Conservation (phyloP, 495 filamentous ascomycete genomes). For the Apiosordaria backusii region DNA sequence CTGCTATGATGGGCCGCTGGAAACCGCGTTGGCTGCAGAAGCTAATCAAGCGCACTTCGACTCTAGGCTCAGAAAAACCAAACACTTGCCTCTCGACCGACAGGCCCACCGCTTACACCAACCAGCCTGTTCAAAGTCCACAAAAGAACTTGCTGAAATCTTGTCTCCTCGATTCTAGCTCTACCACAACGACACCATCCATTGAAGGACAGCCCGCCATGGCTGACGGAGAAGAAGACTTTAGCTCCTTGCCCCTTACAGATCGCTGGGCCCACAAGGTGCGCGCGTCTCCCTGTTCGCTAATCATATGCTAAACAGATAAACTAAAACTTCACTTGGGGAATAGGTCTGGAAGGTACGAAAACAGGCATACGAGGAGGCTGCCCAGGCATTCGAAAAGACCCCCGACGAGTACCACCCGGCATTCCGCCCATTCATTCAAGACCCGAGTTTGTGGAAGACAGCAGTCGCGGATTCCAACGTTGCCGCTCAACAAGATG, state of each 20-base stretch:
- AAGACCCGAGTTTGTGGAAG: slow-evolving; percentile 86
- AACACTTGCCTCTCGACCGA: slow-evolving; percentile 8
- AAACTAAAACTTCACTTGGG: background rate
- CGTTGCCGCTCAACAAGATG: slow-evolving; percentile 94
- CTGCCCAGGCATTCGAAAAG: slow-evolving; percentile 76
- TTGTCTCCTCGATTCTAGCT: background rate
- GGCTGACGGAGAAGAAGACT: slow-evolving; percentile 76
- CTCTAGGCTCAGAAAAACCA: slow-evolving; percentile 16
- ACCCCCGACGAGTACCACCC: slow-evolving; percentile 86
- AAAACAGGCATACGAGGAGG: slow-evolving; percentile 93
- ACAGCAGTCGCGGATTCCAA: slow-evolving; percentile 92
- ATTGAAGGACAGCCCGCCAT: slow-evolving; percentile 35
- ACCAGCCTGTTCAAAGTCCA: background rate
- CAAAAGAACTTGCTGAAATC: background rate
- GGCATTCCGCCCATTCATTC: slow-evolving; percentile 77
- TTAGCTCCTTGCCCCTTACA: slow-evolving; percentile 71
- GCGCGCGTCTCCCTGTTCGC: slow-evolving; percentile 21
- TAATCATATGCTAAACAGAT: background rate
- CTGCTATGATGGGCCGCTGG: slow-evolving; percentile 17
- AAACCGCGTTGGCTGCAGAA: slow-evolving; percentile 21
- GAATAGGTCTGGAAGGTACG: slow-evolving; percentile 90
- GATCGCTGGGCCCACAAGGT: slow-evolving; percentile 90
- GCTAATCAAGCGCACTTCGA: slow-evolving; percentile 25
- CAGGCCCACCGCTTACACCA: slow-evolving; percentile 5
- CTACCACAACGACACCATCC: background rate